A percentile compares a stretch with the other conserved stretches of the same genome.
Conservation (phyloP, 495 filamentous ascomycete species). For the Penicillium salamii region DNA sequence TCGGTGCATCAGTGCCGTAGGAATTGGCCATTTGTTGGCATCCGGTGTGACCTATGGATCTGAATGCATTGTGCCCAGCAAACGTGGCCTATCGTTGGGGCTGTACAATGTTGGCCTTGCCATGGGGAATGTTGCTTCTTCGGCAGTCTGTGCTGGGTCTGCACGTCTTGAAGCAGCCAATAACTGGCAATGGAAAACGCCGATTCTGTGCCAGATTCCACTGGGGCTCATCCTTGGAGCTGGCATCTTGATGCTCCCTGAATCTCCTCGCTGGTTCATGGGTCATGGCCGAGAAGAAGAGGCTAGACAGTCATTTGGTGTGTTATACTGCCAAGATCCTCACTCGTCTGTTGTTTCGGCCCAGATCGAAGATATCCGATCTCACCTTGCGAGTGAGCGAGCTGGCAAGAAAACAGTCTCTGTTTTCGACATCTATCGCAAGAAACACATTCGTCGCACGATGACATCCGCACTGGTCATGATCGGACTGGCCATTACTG, state of each 20-base stretch:
- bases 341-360: slow-evolving; percentile 16
- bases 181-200: slow-evolving; percentile 32
- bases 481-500: slow-evolving; percentile 26
- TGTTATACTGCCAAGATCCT: slow-evolving; percentile 20
- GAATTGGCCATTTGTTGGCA: slow-evolving; percentile 23
- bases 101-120: slow-evolving; percentile 30
- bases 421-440: slow-evolving; percentile 23
- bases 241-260: slow-evolving; percentile 29
- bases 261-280: slow-evolving; percentile 31
- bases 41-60: slow-evolving; percentile 24
- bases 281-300: slow-evolving; percentile 19
- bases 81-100: slow-evolving; percentile 24
- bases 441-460: slow-evolving; percentile 20
- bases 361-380: slow-evolving; percentile 23
- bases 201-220: slow-evolving; percentile 30
- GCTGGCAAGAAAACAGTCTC: slow-evolving; percentile 2
- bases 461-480: slow-evolving; percentile 21
- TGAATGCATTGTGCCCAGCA: slow-evolving; percentile 26
- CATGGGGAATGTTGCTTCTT: slow-evolving; percentile 23
- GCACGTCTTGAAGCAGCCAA: slow-evolving; percentile 17
- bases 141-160: slow-evolving; percentile 27
- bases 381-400: slow-evolving; percentile 22
- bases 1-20: slow-evolving; percentile 26
- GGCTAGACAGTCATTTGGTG: slow-evolving; percentile 21
- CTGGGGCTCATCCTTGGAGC: slow-evolving; percentile 24